Conservation (phyloP, 192 early-diverging fungal species). For the Coemansia sp. region DNA sequence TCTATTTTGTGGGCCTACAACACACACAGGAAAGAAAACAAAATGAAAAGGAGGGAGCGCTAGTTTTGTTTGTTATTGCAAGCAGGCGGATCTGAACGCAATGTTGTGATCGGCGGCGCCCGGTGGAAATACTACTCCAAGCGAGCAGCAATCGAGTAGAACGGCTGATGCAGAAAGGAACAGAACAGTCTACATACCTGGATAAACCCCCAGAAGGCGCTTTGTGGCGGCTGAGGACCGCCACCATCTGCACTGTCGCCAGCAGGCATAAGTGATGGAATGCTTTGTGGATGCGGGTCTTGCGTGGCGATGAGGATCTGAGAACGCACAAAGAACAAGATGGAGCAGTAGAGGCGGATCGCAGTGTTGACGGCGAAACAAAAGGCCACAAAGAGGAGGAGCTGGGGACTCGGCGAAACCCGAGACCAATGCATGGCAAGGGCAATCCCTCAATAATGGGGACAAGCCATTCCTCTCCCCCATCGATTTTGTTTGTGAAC, state of each 20-base stretch:
- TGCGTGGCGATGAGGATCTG: constrained; percentile 1
- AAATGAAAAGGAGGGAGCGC: background rate
- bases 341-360: background rate
- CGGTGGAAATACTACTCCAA: background rate
- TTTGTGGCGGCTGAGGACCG: background rate
- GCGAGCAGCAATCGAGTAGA: background rate
- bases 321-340: constrained; percentile 6
- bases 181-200: background rate
- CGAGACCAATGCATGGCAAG: background rate
- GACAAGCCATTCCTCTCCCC: background rate
- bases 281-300: background rate
- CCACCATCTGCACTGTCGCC: background rate
- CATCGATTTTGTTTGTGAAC: background rate
- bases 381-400: background rate
- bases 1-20: constrained; percentile 42
- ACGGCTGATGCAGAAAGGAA: background rate
- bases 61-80: background rate
- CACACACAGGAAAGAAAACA: background rate
- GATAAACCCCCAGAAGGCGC: background rate
- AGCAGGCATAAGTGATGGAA: background rate
- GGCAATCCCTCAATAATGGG: constrained; percentile 16
- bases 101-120: constrained; percentile 12
- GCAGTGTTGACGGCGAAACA: background rate
- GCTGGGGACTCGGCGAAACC: background rate
- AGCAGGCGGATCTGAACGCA: background rate